A percentile compares a stretch with the other conserved stretches of the same genome.
Conservation (phyloP, 371 early-diverging fungal species). For the Sporodiniella umbellata region DNA sequence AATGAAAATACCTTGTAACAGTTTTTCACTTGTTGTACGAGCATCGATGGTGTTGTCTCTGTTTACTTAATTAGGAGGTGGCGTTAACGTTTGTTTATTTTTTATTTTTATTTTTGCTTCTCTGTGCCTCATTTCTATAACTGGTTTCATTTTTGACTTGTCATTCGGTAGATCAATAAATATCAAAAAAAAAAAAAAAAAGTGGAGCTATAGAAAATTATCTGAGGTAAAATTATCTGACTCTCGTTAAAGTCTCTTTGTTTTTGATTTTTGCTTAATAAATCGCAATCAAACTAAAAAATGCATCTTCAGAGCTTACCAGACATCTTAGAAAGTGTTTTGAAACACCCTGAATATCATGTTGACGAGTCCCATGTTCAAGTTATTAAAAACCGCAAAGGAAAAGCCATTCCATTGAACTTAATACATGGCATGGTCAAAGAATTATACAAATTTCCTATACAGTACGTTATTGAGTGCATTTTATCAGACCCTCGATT, state of each 20-base stretch:
- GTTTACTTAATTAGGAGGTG: not conserved
- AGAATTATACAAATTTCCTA: constrained; percentile 9
- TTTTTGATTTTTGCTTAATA: not conserved
- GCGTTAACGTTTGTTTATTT: not conserved
- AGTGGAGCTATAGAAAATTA: not conserved
- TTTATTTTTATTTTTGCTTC: not conserved
- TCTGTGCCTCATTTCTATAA: constrained; percentile 13
- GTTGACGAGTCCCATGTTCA: constrained; percentile 12
- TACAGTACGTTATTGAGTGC: constrained; percentile 16
- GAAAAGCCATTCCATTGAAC: constrained; percentile 12
- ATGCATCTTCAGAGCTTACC: not conserved
- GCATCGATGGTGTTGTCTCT: constrained; percentile 9
- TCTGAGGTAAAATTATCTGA: not conserved
- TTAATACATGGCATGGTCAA: constrained; percentile 12
- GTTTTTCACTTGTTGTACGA: constrained; percentile 2
- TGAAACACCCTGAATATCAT: constrained; percentile 8
- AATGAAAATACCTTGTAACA: constrained; percentile 13
- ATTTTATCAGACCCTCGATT: constrained; percentile 9
- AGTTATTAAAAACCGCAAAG: constrained; percentile 6
- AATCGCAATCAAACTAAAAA: too few species aligned
- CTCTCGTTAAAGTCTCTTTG: not conserved
- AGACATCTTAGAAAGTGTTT: constrained; percentile 1
- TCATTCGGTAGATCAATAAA: constrained; percentile 1
- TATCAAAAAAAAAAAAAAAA: constrained; percentile 1
- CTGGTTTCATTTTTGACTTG: constrained; percentile 5